Percentiles rank a stretch among this genome's conserved stretches.
Conservation (phyloP, 1,284 basidiomycete species). For the Sporisorium exsertum region DNA sequence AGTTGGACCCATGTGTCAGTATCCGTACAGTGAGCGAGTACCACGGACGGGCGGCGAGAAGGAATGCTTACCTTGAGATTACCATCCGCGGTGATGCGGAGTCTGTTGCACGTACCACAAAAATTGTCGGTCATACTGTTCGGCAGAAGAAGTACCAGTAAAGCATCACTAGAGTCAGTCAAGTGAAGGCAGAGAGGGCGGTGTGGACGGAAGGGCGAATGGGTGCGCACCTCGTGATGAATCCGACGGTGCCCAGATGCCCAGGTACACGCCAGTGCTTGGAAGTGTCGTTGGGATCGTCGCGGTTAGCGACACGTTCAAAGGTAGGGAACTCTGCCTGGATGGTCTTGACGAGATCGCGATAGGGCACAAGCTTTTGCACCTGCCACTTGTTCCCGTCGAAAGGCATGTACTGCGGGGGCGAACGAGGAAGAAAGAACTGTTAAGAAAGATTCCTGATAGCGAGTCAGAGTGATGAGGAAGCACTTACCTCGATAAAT, state of each 20-base stretch:
- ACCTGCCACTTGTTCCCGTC: conserved; percentile 85
- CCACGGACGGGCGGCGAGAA: not conserved
- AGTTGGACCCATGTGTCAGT: too few relatives aligned
- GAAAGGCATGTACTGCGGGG: conserved; percentile 83
- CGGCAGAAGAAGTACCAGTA: not conserved
- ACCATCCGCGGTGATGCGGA: conserved; percentile 86
- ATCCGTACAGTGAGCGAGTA: too few relatives aligned
- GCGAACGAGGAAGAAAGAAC: not conserved
- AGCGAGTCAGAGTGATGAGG: not conserved
- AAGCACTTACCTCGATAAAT: conserved; percentile 77
- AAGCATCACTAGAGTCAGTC: not conserved
- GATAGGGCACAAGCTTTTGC: conserved; percentile 76
- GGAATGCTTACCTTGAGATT: conserved; percentile 79
- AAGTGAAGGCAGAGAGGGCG: not conserved
- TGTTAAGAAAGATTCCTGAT: not conserved
- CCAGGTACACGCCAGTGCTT: conserved; percentile 82
- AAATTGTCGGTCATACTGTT: conserved; percentile 80
- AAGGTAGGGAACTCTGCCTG: conserved; percentile 38
- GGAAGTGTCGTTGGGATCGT: conserved; percentile 83
- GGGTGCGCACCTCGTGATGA: conserved; percentile 74
- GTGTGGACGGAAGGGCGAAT: not conserved
- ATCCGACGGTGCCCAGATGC: conserved; percentile 80
- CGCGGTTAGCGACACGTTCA: conserved; percentile 61
- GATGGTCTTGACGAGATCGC: conserved; percentile 49
- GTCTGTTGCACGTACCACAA: conserved; percentile 84